phyloP scores from a whole-genome alignment of 805 yeast genomes.

The Myxozyma melibiosi region DNA sequence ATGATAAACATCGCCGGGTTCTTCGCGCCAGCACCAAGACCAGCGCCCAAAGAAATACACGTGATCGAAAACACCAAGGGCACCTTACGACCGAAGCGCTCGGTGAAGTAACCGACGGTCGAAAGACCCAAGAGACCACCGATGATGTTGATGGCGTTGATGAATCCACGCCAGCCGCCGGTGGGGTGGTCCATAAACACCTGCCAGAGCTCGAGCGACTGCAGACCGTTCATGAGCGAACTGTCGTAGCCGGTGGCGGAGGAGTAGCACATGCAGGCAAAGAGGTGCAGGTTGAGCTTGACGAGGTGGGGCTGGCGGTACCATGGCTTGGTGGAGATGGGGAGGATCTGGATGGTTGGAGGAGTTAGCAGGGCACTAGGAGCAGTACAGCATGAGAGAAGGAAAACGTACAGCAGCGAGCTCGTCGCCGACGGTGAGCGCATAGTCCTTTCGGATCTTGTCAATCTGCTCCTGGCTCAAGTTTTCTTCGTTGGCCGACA shows the following conservation, averaged over 20 bases:
- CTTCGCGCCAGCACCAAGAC: conserved; percentile 5
- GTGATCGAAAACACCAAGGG: conserved; percentile 1
- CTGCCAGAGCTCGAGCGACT: conserved; percentile 18
- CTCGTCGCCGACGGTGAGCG: too few relatives aligned
- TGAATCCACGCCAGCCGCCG: conserved; percentile 25
- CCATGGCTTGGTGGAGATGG: too few relatives aligned
- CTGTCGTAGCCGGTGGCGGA: conserved; percentile 16
- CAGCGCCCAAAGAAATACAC: conserved; percentile 4
- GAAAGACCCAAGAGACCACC: conserved; percentile 6
- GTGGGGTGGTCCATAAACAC: conserved; percentile 10
- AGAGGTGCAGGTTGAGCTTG: background rate
- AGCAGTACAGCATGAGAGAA: too few relatives aligned
- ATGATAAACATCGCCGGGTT: conserved; percentile 2
- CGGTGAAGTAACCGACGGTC: background rate
- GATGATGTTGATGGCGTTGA: conserved; percentile 7
- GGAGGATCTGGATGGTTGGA: too few relatives aligned
- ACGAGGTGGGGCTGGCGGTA: too few relatives aligned
- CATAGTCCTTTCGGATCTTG: too few relatives aligned
- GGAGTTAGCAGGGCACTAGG: too few relatives aligned
- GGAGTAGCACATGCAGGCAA: background rate
- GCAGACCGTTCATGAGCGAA: conserved; percentile 21
- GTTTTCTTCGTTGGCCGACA: too few relatives aligned
- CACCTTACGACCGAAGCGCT: conserved; percentile 8
- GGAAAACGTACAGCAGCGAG: too few relatives aligned
- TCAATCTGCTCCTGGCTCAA: too few relatives aligned